phyloP scores from a whole-genome alignment of 2,329 filamentous ascomycete species.

The Verticillium longisporum region DNA sequence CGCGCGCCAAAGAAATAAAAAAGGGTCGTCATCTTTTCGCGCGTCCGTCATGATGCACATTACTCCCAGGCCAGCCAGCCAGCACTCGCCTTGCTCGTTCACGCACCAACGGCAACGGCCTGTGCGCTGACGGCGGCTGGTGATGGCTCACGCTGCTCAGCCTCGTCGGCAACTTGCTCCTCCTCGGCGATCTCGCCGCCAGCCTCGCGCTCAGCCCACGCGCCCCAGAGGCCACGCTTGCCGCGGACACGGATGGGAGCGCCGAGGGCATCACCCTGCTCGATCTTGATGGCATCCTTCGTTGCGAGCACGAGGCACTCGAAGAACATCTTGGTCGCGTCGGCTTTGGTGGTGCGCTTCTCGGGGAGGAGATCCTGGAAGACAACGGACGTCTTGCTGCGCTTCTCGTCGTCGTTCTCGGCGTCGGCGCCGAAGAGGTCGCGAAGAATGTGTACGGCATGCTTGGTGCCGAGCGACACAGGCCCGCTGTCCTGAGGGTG shows the following conservation, averaged over 20 bases:
- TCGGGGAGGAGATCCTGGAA: constrained; percentile 92
- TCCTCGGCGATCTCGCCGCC: constrained; percentile 53
- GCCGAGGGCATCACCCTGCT: constrained; percentile 73
- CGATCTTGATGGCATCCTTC: constrained; percentile 96
- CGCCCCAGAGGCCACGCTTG: constrained; percentile 94
- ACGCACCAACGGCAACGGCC: constrained; percentile 30
- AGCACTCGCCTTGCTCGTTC: background rate
- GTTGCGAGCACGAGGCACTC: constrained; percentile 92
- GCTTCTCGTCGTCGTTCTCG: constrained; percentile 61
- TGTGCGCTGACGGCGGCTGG: constrained; percentile 15
- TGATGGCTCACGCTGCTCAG: constrained; percentile 29
- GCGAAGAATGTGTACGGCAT: constrained; percentile 89
- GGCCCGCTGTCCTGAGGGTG: constrained; percentile 80
- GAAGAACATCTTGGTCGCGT: constrained; percentile 99
- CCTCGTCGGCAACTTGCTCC: constrained; percentile 29
- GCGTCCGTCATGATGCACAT: background rate
- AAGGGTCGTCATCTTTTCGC: background rate
- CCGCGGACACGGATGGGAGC: constrained; percentile 76
- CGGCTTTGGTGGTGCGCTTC: constrained; percentile 69
- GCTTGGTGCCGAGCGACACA: constrained; percentile 85
- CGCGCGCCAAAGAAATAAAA: background rate
- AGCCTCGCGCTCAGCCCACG: constrained; percentile 79
- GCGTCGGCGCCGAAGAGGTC: constrained; percentile 76
- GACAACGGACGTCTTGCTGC: constrained; percentile 69
- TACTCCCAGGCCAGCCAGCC: background rate